phyloP scores from a whole-genome alignment of 371 early-diverging fungal species.

The Rhizopus microsporus region DNA sequence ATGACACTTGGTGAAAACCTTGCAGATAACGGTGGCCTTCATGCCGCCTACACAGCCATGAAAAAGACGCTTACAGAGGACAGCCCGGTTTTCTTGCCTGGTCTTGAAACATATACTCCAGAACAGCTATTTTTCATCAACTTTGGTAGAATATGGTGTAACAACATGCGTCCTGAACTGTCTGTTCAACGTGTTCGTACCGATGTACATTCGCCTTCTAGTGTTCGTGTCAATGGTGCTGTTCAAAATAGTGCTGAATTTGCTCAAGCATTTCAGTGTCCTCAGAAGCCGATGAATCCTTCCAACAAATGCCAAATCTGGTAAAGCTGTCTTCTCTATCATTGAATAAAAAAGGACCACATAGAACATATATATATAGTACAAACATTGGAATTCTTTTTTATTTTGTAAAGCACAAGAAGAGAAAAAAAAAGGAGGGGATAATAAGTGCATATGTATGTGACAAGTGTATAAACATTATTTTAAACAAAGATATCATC shows the following conservation, averaged over 20 bases:
- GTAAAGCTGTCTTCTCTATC: conserved; percentile 19
- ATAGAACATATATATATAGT: no score
- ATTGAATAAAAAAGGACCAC: no score
- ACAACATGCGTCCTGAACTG: conserved; percentile 27
- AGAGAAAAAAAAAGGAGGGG: no score
- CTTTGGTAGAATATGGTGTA: conserved; percentile 49
- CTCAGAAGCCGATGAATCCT: conserved; percentile 43
- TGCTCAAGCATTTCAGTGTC: conserved; percentile 57
- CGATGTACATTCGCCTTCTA: conserved; percentile 51
- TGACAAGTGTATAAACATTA: no score
- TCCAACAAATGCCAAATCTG: conserved; percentile 41
- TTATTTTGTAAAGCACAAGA: no score
- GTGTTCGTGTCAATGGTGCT: conserved; percentile 58
- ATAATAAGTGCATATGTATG: no score
- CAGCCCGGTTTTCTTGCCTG: conserved; percentile 11
- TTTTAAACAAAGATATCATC: background rate
- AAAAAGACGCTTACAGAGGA: conserved; percentile 15
- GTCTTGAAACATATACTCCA: conserved; percentile 23
- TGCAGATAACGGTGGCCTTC: conserved; percentile 76
- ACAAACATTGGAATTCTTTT: no score
- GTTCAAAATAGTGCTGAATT: conserved; percentile 57
- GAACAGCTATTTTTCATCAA: conserved; percentile 50
- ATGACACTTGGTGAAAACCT: conserved; percentile 72
- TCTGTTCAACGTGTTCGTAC: conserved; percentile 25
- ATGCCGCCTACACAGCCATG: conserved; percentile 34